Evolutionary conservation across 371 early-diverging fungal species (phyloP), one percentile per base, ranked within the genome.

Genomic region (Syncephalastrum racemosum): DNA sequence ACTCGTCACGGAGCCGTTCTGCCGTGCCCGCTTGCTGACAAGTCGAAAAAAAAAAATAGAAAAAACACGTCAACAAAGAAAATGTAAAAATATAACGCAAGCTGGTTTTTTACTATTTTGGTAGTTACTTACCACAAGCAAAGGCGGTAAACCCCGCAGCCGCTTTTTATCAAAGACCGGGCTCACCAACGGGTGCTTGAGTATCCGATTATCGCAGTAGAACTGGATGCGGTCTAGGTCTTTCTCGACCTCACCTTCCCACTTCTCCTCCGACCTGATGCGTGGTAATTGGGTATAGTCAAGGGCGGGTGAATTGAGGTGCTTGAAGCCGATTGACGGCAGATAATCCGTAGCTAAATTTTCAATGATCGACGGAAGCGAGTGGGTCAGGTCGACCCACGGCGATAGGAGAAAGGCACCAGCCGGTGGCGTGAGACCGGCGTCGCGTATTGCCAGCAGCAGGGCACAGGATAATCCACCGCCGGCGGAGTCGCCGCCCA

Each of bases 401-500:
- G 82, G 69, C 51, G 84, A 62, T 14, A 78, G n/a, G 0, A 65
- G 53, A 60, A 78, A 50, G 47, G 71, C 70, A 19, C 82, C 84
- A 18, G 67, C 82, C 2, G 84, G 84, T 46, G 69, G 48, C 14
- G 81, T 75, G 44, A 84, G 54, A 1, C 71, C 68, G 14, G 76
- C 74, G 63, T 84, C 82, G 54, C 73, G 84, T 64, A 79, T 77
- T 20, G 67, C 77, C 50, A 70, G 44, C 46, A 83, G 66, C 41
- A 74, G 73, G 19, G 67, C 79, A 69, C 70, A 73, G 1, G 70
- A 72, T 59, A 65, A 70, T 18, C 86, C 83, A 13, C 90, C 89
- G 13, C 93, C 93, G 0, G 93, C 92, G 18, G 88, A 87, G 56
- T 93, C 95, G 3, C 95, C 95, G 54, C 85, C 77, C 40, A 95